Base-by-base conservation (phyloP, 164 flowering plant genomes). In the Berberis vulgaris region DNA sequence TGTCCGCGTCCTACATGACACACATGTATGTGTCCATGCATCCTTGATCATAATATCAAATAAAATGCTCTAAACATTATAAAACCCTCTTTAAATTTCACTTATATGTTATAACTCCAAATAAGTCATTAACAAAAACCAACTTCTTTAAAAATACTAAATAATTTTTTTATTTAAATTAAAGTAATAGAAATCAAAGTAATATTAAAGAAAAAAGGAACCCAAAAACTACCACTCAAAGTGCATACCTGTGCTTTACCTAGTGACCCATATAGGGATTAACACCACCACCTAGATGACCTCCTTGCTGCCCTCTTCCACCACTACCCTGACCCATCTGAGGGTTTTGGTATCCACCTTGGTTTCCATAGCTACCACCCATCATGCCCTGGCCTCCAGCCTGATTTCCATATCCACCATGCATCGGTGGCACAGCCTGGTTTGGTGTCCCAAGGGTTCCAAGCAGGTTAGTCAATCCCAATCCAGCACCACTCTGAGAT, bases 401-500 rank as follows among this genome's bases (percentile, higher is more conserved):
- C 60, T 79, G 89, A 62, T 55, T 77, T 4, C 78, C 82, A 69
- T 79, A 84, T 6, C 82, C 87, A 46, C 79, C 80, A 73, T 75
- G 86, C 69, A 26, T 26, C 26, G 69, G 58, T n/a, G 81, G 74
- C 41, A 76, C 73, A 62, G 64, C 61, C 13, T 67, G 86, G 59
- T 72, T 81, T 26, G 78, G 60, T 0, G 86, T 38, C 2, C 86
- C 86, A 41, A 80, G 67, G 0, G 81, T 65, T 0, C 89, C 91
- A 47, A 87, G 76, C 73, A 83, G 61, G 65, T 80, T 91, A 4
- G 76, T 72, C 59, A 91, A 68, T 46, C 93, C 96, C 71, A 87
- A 74, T 0, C 49, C 59, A 38, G 91, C 95, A 43, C 88, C 86
- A 9, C 95, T 91, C 70, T 82, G 96, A 12, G 83, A 47, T 0